Percentiles rank a stretch among this genome's conserved stretches.
Conservation (phyloP, 306 rosid species). For the Senna siamea region DNA sequence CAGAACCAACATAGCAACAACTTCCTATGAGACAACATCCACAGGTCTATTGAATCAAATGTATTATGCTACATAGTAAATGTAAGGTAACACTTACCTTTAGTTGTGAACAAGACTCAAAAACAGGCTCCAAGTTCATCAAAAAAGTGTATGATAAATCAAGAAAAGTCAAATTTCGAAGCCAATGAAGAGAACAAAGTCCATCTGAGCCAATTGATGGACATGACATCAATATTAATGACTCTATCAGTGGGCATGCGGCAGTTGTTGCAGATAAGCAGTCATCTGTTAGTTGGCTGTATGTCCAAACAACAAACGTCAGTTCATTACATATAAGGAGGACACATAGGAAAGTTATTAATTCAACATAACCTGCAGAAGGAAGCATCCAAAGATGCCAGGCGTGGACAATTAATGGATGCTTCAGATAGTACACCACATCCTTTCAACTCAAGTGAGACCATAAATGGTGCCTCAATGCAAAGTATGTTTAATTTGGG, state of each 20-base stretch:
- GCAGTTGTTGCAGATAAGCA: slow-evolving; percentile 81
- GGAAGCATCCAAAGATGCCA: slow-evolving; percentile 82
- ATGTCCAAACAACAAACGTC: slow-evolving; percentile 34
- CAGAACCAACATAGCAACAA: not conserved
- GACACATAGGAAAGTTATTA: slow-evolving; percentile 17
- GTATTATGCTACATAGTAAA: not conserved
- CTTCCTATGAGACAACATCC: not conserved
- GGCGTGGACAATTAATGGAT: slow-evolving; percentile 70
- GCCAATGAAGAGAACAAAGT: slow-evolving; percentile 62
- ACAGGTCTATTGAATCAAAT: not conserved
- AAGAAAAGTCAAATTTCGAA: slow-evolving; percentile 63
- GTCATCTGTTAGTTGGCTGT: slow-evolving; percentile 76
- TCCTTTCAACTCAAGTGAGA: slow-evolving; percentile 82
- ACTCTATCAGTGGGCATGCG: slow-evolving; percentile 71
- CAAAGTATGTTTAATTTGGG: slow-evolving; percentile 72
- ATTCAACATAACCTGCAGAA: slow-evolving; percentile 75
- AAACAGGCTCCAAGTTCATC: slow-evolving; percentile 76
- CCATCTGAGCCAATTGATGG: slow-evolving; percentile 65
- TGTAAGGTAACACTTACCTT: slow-evolving; percentile 50
- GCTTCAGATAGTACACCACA: slow-evolving; percentile 85
- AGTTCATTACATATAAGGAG: slow-evolving; percentile 29
- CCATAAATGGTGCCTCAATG: slow-evolving; percentile 75
- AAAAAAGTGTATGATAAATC: slow-evolving; percentile 87
- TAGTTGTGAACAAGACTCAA: slow-evolving; percentile 71
- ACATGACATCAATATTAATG: slow-evolving; percentile 83